Evolutionary conservation across 2,329 filamentous ascomycete genomes (phyloP), one percentile per base, ranked within the genome.

Genomic region (Huntiella omanensis): DNA sequence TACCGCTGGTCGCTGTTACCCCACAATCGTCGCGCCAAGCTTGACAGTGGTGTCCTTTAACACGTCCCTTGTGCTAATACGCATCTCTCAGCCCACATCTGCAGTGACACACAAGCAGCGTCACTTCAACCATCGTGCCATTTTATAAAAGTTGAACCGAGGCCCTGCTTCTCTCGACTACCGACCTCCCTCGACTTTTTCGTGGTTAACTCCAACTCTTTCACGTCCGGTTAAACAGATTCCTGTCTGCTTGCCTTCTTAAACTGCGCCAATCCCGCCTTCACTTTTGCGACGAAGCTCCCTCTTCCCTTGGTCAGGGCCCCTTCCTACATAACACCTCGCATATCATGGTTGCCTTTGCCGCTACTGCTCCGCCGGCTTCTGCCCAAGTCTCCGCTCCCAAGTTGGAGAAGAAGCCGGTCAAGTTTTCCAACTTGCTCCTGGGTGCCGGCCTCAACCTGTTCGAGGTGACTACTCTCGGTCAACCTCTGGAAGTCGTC

Each of bases 361-460:
- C 62, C 55, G 58, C 69, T 64, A 59, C 66, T 65, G 66, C 58
- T 55, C 13, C 40, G 11, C 61, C 65, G 58, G 62, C 66, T 57
- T 62, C 71, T 58, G 65, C 71, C 56, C 65, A 64, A 65, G 67
- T 62, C 64, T 68, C 62, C 60, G 55, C 63, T 53, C 58, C 62
- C 56, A 64, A 64, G 53, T 69, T 92, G 62, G 87, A 95, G 80
- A 96, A 96, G 83, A 96, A 96, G 77, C 91, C 91, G 55, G 76
- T 98, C 76, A 96, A 95, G 77, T 96, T 96, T 75, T 94, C 86
- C 71, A 98, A 98, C 70, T 66, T 98, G 75, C 71, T 98, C 59
- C 77, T 95, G 58, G 87, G 87, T 60, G 83, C 84, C 61, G 84
- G 86, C 57, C 75, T 95, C 68, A 95, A 94, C 73, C 70, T 95